Evolutionary conservation across 2,329 filamentous ascomycete genomes (phyloP).

Genomic region (Coniochaeta sp.): DNA sequence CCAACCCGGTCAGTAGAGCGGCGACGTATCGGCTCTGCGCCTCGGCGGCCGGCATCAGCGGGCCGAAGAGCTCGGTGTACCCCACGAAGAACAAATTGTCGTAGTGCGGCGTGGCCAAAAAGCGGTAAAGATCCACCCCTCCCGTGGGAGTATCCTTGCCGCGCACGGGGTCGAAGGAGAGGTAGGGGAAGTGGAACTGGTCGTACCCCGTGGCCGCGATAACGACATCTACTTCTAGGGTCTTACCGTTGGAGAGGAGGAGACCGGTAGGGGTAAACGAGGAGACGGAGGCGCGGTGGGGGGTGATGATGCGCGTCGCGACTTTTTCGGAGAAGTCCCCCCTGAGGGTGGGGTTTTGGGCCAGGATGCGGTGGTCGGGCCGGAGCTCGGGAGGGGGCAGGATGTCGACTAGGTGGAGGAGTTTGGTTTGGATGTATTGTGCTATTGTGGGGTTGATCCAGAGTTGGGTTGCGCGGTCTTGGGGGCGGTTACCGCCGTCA

Average conservation of each 20-base stretch:
- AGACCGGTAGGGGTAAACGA: constrained; percentile 21
- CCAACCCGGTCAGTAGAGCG: constrained; percentile 18
- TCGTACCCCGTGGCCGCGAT: constrained; percentile 27
- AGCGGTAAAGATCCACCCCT: constrained; percentile 23
- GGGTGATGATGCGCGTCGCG: constrained; percentile 20
- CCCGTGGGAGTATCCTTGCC: constrained; percentile 12
- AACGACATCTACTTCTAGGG: constrained; percentile 23
- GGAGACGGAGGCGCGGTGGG: constrained; percentile 24
- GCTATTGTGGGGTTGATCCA: constrained; percentile 19
- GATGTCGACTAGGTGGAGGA: constrained; percentile 23
- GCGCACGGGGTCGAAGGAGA: constrained; percentile 17
- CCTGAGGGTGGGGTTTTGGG: constrained; percentile 25
- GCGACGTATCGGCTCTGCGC: constrained; percentile 26
- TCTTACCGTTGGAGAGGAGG: constrained; percentile 18
- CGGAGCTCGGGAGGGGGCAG: constrained; percentile 21
- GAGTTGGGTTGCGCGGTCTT: constrained; percentile 20
- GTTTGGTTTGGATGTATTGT: constrained; percentile 21
- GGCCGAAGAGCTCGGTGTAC: constrained; percentile 22
- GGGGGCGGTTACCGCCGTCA: no score
- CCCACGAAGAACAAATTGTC: constrained; percentile 26
- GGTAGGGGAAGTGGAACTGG: constrained; percentile 17
- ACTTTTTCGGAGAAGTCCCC: constrained; percentile 26
- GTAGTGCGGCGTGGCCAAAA: constrained; percentile 21
- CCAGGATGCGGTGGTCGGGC: constrained; percentile 25
- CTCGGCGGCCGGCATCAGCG: constrained; percentile 23